Base-by-base conservation (phyloP, 139 green algal species). In the Coelastrella sp. region DNA sequence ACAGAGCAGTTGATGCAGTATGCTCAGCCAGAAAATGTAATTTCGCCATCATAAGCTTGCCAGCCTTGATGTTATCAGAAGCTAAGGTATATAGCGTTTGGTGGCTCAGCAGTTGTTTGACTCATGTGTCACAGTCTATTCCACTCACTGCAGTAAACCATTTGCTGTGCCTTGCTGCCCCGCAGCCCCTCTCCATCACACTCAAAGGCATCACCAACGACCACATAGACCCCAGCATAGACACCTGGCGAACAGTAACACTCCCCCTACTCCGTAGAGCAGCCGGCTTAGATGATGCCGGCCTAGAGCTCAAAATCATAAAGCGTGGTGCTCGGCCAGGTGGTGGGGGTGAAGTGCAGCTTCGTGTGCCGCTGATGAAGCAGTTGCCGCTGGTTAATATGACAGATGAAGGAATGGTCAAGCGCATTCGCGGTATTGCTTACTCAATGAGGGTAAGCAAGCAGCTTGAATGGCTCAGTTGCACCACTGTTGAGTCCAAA, bases 201-300 rank as follows among this genome's bases (percentile, higher is more conserved):
- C 92, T 99, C 58, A 85, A 78, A 10, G 97, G 98, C n/a, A 94
- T 99, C 64, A 99, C 98, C 66, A 99, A 99, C 86, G 97, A 98
- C 84, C 83, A 83, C 8, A 59, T 93, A 3, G 98, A 99, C 90
- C 93, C 94, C 3, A 92, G 93, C 22, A 93, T 99, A 8, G 98
- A 99, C 90, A 95, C 94, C 16, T 97, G 97, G 92, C 95, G 97
- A 54, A 98, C 96, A 4, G 97, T 98, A 19, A 99, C 97, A 13
- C 94, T 99, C 73, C 98, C 98, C 4, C 94, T 99, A 65, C 80
- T 99, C 73, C 95, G 96, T 76, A 86, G 94, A 54, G 80, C 96
- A 10, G 89, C 83, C 4, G 96, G 94, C 22, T 23, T 95, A 13
- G 93, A 95, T 57, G 92, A 95, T 13, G 96, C 81, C 76, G 81